These are phyloP conservation scores for Gnomoniopsis smithogilvyi DNA, from an alignment of 2,329 filamentous ascomycete genomes.

Conservation along the genomic window DNA sequence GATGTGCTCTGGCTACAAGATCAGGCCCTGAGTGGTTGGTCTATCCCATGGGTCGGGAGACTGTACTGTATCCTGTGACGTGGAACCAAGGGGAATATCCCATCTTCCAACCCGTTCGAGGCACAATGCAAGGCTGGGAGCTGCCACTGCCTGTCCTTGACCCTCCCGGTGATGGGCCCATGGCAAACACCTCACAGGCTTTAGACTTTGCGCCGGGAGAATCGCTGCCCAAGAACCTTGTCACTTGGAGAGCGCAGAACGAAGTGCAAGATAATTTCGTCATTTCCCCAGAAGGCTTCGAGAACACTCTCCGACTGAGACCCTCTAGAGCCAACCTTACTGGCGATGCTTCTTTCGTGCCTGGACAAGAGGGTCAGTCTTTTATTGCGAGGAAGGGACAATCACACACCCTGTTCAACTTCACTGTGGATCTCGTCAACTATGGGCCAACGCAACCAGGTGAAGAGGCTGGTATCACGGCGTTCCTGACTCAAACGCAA, in stretches of 20 bases:
- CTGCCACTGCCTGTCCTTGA: slow-evolving; percentile 33
- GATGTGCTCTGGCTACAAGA: slow-evolving; percentile 42
- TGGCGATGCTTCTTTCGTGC: slow-evolving; percentile 19
- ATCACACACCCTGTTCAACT: slow-evolving; percentile 30
- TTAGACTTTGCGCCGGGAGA: slow-evolving; percentile 38
- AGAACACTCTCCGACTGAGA: slow-evolving; percentile 22
- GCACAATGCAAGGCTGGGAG: slow-evolving; percentile 39
- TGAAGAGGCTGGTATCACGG: slow-evolving; percentile 31
- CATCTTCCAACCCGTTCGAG: slow-evolving; percentile 36
- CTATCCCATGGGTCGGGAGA: slow-evolving; percentile 55
- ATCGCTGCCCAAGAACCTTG: slow-evolving; percentile 26
- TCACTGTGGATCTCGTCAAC: slow-evolving; percentile 26
- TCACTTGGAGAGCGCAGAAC: slow-evolving; percentile 31
- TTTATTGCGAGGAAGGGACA: slow-evolving; percentile 29
- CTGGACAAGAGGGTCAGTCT: slow-evolving; percentile 23
- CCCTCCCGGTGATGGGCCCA: slow-evolving; percentile 38
- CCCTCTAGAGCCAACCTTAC: slow-evolving; percentile 27
- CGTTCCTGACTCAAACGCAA: slow-evolving; percentile 31
- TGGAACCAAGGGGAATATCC: slow-evolving; percentile 51
- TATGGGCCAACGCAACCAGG: slow-evolving; percentile 23
- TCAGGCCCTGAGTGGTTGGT: slow-evolving; percentile 36
- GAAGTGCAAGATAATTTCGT: slow-evolving; percentile 21
- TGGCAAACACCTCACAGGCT: slow-evolving; percentile 38
- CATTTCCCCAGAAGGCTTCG: slow-evolving; percentile 18
- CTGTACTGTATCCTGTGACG: slow-evolving; percentile 43